Evolutionary conservation across 805 yeast genomes (phyloP), one percentile per base, ranked within the genome.

Genomic region (Yarrowia yakushimensis): DNA sequence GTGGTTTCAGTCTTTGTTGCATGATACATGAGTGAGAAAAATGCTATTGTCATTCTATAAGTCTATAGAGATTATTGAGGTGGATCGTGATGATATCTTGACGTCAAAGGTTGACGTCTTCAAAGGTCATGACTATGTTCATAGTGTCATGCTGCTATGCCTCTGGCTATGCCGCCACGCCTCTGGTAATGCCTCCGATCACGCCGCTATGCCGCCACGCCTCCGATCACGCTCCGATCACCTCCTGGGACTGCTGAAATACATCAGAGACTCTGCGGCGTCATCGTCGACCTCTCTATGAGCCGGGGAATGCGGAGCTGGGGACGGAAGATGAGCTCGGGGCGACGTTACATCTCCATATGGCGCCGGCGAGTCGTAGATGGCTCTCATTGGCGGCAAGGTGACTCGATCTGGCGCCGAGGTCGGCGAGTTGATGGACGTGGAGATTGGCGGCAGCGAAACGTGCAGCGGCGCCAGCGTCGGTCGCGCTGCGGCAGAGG

Each of bases 341-440:
- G 55, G 55, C 3, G 22, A 15, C 13, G 55, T 48, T 4, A 48
- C 55, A 15, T 48, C 45, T 3, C 30, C 55, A 13, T 48, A 48
- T 2, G 17, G 20, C 28, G 31, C 22, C 13, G 10, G 22, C 13
- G 55, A 10, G 11, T 31, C 39, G 18, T 48, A 48, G 22, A 48
- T 17, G 2, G 55, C 31, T 11, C 55, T 8, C 55, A 48, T 48
- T 20, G 55, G 55, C 28, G 59, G 59, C n/a, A 52, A 11, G 4
- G 59, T 52, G 25, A 52, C 59, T 36, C 59, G 5, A 8, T 52
- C 43, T 2, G 59, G 59, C 7, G 42, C 59, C 0, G 59, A 52
- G 1, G 59, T 52, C 3, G 59, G 59, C 22, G 59, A 52, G 33
- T 34, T 36, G 42, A 52, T 52, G n/a, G 43, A 34, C 18, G 59